phyloP scores from a whole-genome alignment of 2,329 filamentous ascomycete species.

The Geosmithia putterillii region DNA sequence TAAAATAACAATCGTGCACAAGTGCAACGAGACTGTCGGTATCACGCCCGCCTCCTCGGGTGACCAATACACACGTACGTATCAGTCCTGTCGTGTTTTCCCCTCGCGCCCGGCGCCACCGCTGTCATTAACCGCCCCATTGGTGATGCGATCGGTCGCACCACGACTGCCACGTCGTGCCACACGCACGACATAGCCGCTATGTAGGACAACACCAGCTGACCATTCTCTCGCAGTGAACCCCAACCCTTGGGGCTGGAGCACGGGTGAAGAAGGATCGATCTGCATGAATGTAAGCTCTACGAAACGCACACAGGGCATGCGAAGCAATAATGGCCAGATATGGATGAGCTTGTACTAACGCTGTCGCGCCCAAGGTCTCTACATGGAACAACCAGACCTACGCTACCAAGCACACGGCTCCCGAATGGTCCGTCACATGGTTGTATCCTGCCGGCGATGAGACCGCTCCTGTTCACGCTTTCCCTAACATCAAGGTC shows the following conservation, averaged over 20 bases:
- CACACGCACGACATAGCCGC: background rate
- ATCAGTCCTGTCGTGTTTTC: background rate
- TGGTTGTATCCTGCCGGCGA: conserved; percentile 36
- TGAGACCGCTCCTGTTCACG: conserved; percentile 34
- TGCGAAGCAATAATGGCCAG: too few species aligned
- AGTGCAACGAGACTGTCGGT: conserved; percentile 31
- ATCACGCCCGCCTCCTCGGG: conserved; percentile 29
- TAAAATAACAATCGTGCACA: conserved; percentile 17
- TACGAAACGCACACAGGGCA: too few species aligned
- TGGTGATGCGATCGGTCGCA: background rate
- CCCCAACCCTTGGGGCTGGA: conserved; percentile 42
- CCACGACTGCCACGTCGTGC: background rate
- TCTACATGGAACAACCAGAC: conserved; percentile 36
- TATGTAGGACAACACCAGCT: conserved; percentile 1
- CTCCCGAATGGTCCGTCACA: conserved; percentile 37
- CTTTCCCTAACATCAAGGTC: conserved; percentile 40
- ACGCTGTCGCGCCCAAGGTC: conserved; percentile 18
- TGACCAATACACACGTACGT: conserved; percentile 34
- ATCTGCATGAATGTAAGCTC: conserved; percentile 44
- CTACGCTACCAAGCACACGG: conserved; percentile 30
- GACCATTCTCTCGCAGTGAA: conserved; percentile 27
- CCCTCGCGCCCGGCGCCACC: background rate
- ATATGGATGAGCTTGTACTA: background rate
- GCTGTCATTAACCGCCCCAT: background rate
- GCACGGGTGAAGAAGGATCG: conserved; percentile 19